These are phyloP conservation scores for Cercospora beticola DNA, from an alignment of 2,329 filamentous ascomycete species.

Conservation along the genomic window DNA sequence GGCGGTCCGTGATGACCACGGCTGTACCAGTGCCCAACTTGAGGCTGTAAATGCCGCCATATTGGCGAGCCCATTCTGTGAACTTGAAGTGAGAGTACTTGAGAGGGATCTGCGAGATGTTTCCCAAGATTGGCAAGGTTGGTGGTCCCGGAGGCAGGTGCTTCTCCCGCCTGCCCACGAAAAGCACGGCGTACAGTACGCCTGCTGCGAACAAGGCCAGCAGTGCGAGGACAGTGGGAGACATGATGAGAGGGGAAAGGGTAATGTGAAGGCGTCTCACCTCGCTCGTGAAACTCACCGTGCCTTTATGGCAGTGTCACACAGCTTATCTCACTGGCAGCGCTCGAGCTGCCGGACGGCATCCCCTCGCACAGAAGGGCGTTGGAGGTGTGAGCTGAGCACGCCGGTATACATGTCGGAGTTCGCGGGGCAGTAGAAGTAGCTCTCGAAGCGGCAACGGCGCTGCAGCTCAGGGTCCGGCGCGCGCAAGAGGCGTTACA, in stretches of 20 bases:
- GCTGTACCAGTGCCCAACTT: constrained; percentile 42
- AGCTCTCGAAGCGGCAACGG: neutral
- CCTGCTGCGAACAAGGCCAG: constrained; percentile 14
- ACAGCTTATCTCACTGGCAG: neutral
- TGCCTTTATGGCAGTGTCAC: neutral
- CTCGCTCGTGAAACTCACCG: neutral
- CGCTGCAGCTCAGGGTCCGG: neutral
- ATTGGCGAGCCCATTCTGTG: constrained; percentile 33
- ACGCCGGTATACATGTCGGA: neutral
- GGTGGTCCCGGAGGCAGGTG: constrained; percentile 40
- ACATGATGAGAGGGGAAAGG: constrained; percentile 4
- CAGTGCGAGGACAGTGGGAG: neutral
- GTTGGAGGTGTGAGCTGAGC: neutral
- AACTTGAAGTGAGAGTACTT: constrained; percentile 36
- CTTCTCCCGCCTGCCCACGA: constrained; percentile 27
- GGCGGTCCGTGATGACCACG: constrained; percentile 45
- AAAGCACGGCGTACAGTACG: constrained; percentile 20
- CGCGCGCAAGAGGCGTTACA: neutral
- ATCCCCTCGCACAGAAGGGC: neutral
- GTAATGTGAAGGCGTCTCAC: neutral
- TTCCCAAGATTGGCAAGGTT: constrained; percentile 46
- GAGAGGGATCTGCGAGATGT: constrained; percentile 42
- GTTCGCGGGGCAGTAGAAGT: neutral
- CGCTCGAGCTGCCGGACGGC: neutral
- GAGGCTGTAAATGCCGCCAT: constrained; percentile 34